Base-by-base conservation (phyloP, 2,329 filamentous ascomycete species). In the Beauveria sp. region DNA sequence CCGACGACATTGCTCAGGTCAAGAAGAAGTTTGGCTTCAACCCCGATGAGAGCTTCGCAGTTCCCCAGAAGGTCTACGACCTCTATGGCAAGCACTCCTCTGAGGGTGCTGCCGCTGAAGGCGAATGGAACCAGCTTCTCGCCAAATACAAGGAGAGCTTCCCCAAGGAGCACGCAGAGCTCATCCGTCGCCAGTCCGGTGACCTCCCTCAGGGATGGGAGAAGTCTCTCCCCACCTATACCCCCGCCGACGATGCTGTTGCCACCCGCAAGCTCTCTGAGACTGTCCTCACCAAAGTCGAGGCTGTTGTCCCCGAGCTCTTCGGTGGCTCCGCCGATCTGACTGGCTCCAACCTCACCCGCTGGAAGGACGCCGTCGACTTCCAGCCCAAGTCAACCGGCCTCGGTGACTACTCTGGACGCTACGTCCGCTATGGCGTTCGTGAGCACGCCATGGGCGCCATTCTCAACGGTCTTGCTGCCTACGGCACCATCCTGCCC, bases 271-370 rank as follows among this genome's bases (percentile, higher is more conserved):
- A 97, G 84, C 88, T 97, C 63, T 97, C 93, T 66, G 93, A 99
- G 85, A 88, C 84, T 63, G 92, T 97, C 62, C 86, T 99, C 67
- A 83, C 88, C 80, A 93, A 92, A 77, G 88, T 99, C 71, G 86
- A 96, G 81, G 78, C 83, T 56, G 85, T 81, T 67, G 74, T 99
- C 60, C 94, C 94, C 67, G 94, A 97, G 79, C 87, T 99, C 62
- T 78, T 99, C 64, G 96, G 93, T 75, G 94, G 94, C 70, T 99
- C 94, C 66, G 94, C 94, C 70, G 94, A 99, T 84, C 78, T 99
- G 83, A 99, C 94, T 75, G 91, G 91, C 73, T 97, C 94, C 75
- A 99, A 99, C 86, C 88, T 97, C 82, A 99, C 94, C 69, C 88
- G 92, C 75, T 97, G 92, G 92, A 99, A 97, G 89, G 84, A 86